These are phyloP conservation scores for Arachis monticola DNA, from an alignment of 331 rosid species.

Conservation along the genomic window DNA sequence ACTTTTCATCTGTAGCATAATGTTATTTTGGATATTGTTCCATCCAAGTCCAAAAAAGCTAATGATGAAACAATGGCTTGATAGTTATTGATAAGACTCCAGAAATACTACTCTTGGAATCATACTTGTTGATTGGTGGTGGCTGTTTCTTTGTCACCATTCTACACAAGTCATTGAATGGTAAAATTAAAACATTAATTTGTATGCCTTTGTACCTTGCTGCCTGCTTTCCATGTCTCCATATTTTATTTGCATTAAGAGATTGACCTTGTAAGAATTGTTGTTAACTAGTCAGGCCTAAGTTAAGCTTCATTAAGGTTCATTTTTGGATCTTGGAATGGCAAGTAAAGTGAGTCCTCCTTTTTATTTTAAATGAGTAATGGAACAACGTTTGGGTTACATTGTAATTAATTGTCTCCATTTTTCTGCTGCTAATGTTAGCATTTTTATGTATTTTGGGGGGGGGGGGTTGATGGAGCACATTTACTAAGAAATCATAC, in stretches of 20 bases:
- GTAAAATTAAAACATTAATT: slow-evolving; percentile 36
- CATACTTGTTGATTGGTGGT: slow-evolving; percentile 36
- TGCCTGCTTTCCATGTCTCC: background rate
- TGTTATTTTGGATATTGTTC: slow-evolving; percentile 15
- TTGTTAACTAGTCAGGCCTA: no score
- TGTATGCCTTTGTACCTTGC: slow-evolving; percentile 5
- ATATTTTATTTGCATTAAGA: no score
- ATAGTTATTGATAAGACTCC: slow-evolving; percentile 1
- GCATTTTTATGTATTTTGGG: background rate
- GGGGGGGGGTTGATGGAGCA: background rate
- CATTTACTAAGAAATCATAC: background rate
- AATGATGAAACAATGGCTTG: slow-evolving; percentile 28
- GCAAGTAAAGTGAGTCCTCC: no score
- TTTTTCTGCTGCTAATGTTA: slow-evolving; percentile 19
- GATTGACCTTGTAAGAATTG: no score
- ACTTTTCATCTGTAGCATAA: background rate
- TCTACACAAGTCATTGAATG: slow-evolving; percentile 38
- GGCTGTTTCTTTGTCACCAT: slow-evolving; percentile 42
- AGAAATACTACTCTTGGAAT: slow-evolving; percentile 13
- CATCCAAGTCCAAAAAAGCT: slow-evolving; percentile 19
- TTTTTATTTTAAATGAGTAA: background rate
- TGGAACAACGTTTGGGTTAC: background rate
- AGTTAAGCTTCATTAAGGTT: no score
- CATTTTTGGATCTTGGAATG: no score
- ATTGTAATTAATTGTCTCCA: slow-evolving; percentile 11